A percentile compares a stretch with the other conserved stretches of the same genome.
These are phyloP conservation scores for Hordeum marinum DNA, from an alignment of 176 grass and related monocot genomes.

Conservation along the genomic window DNA sequence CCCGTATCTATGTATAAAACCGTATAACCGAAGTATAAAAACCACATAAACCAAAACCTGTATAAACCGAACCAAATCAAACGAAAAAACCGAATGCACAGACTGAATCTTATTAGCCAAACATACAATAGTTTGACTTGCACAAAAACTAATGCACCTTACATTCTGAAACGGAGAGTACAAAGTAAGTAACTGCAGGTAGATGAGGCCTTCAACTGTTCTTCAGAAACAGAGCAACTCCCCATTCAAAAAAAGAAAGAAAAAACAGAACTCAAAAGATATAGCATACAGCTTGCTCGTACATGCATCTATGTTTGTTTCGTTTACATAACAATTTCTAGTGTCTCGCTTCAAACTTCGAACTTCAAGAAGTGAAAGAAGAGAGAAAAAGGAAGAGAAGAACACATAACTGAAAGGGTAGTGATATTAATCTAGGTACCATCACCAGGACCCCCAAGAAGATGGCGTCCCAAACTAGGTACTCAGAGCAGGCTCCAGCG, in stretches of 20 bases:
- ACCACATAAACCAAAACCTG: no score
- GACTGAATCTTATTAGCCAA: no score
- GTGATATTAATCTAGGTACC: slow-evolving; percentile 12
- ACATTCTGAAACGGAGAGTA: no score
- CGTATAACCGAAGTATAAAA: no score
- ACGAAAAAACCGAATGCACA: no score
- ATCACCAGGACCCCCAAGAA: neutral
- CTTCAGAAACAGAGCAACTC: slow-evolving; percentile 26
- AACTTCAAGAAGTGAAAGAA: neutral
- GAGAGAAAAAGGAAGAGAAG: neutral
- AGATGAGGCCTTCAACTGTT: neutral
- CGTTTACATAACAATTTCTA: slow-evolving; percentile 19
- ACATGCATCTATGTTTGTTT: slow-evolving; percentile 11
- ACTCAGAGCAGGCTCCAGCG: slow-evolving; percentile 37
- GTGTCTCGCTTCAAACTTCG: slow-evolving; percentile 13
- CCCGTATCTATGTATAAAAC: no score
- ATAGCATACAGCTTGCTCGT: neutral
- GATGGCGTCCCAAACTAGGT: slow-evolving; percentile 13
- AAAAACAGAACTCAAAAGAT: neutral
- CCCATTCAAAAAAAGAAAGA: no score
- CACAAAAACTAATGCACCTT: no score
- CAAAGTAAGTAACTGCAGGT: neutral
- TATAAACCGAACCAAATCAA: no score
- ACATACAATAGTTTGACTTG: no score
- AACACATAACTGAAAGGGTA: neutral